These are phyloP conservation scores for Dictyostelium citrinum DNA, from an alignment of 78 protist species.

Conservation along the genomic window DNA sequence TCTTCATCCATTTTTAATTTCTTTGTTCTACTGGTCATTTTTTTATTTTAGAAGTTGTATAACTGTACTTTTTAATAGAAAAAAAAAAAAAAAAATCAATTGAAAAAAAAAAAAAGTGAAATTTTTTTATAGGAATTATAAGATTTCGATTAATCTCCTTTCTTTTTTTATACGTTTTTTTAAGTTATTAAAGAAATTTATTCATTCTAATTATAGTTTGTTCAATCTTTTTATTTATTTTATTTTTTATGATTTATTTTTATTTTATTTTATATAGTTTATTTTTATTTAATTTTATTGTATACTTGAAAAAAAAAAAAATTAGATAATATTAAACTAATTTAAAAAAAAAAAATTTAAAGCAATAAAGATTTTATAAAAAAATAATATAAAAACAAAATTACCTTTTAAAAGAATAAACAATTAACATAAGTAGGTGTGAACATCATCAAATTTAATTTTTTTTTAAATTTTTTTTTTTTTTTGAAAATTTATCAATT, in stretches of 20 bases:
- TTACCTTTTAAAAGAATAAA: neutral
- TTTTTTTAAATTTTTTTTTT: neutral
- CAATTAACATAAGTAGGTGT: neutral
- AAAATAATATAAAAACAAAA: too few species aligned
- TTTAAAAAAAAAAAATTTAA: too few species aligned
- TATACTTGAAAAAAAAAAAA: too few species aligned
- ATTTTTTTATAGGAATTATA: neutral
- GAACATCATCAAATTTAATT: neutral
- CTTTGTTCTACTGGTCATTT: neutral
- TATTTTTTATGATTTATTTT: too few species aligned
- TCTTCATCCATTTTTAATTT: constrained; percentile 1
- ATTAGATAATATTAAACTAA: too few species aligned
- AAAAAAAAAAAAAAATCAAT: neutral
- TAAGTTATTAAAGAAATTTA: too few species aligned
- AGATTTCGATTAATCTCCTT: neutral
- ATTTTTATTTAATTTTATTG: too few species aligned
- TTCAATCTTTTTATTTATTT: too few species aligned
- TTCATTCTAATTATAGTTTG: too few species aligned
- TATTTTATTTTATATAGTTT: too few species aligned
- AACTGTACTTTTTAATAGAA: neutral
- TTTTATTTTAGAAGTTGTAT: neutral
- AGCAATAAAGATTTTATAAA: too few species aligned
- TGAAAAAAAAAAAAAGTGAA: neutral
- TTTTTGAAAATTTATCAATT: neutral
- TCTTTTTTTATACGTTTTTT: too few species aligned